phyloP scores from a whole-genome alignment of 2,329 filamentous ascomycete species.

The Colletotrichum australisinense region DNA sequence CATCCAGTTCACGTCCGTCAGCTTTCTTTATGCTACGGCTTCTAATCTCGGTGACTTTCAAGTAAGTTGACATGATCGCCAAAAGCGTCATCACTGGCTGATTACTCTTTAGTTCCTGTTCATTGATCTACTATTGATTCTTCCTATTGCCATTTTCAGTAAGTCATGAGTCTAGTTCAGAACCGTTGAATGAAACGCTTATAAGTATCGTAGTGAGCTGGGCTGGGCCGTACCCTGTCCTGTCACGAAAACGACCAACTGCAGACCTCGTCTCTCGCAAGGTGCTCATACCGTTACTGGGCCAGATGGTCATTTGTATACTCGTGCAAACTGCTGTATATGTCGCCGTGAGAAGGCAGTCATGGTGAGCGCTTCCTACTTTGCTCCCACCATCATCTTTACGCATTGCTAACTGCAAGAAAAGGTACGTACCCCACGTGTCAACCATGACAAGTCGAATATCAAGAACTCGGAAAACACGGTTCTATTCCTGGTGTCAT shows the following conservation, averaged over 20 bases:
- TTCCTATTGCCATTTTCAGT: constrained; percentile 97
- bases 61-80: constrained; percentile 47
- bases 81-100: neutral
- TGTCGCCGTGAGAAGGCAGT: constrained; percentile 78
- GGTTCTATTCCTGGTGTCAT: constrained; percentile 87
- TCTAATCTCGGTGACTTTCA: constrained; percentile 98
- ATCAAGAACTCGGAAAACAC: constrained; percentile 95
- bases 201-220: constrained; percentile 77
- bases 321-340: constrained; percentile 81
- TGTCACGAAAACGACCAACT: constrained; percentile 88
- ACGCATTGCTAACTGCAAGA: constrained; percentile 34
- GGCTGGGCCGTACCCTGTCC: constrained; percentile 83
- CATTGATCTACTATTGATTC: constrained; percentile 91
- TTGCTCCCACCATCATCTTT: neutral
- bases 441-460: constrained; percentile 84
- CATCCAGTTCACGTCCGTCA: constrained; percentile 98
- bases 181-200: constrained; percentile 18
- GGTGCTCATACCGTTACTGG: constrained; percentile 87
- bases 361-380: constrained; percentile 69
- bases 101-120: constrained; percentile 77
- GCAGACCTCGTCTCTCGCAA: constrained; percentile 93
- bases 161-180: constrained; percentile 45
- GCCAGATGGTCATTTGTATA: constrained; percentile 87
- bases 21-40: constrained; percentile 92
- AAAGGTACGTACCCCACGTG: constrained; percentile 81